phyloP scores from a whole-genome alignment of 2,329 filamentous ascomycete genomes.

The Alternaria dauci region DNA sequence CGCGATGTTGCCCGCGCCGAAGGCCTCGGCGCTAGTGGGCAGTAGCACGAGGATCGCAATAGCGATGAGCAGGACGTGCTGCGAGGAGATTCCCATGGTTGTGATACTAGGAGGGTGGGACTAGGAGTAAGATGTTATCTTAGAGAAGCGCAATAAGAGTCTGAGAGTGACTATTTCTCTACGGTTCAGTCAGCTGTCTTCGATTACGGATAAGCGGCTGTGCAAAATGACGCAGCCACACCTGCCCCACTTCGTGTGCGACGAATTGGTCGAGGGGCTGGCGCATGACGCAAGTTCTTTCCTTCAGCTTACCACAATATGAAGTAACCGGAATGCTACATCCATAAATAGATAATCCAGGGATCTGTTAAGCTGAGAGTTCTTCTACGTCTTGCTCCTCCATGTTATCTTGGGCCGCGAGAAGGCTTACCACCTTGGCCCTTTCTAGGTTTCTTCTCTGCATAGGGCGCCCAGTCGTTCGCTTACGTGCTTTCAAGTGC shows the following conservation, averaged over 20 bases:
- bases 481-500: too few relatives aligned
- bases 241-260: background rate
- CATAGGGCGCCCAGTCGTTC: background rate
- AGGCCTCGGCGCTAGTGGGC: constrained; percentile 50
- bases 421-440: background rate
- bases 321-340: background rate
- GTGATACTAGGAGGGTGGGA: background rate
- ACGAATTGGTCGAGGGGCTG: background rate
- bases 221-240: constrained; percentile 15
- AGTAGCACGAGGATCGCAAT: constrained; percentile 50
- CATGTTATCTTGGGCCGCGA: background rate
- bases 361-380: background rate
- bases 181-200: constrained; percentile 20
- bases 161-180: constrained; percentile 9
- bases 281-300: background rate
- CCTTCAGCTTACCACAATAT: background rate
- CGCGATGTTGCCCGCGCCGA: constrained; percentile 59
- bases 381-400: background rate
- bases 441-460: background rate
- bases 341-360: background rate
- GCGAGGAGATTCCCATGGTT: constrained; percentile 46
- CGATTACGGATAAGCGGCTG: constrained; percentile 18
- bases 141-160: constrained; percentile 9
- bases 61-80: constrained; percentile 48
- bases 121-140: background rate